Base-by-base conservation (phyloP, 2,329 filamentous ascomycete genomes). In the Ascochyta koolunga region DNA sequence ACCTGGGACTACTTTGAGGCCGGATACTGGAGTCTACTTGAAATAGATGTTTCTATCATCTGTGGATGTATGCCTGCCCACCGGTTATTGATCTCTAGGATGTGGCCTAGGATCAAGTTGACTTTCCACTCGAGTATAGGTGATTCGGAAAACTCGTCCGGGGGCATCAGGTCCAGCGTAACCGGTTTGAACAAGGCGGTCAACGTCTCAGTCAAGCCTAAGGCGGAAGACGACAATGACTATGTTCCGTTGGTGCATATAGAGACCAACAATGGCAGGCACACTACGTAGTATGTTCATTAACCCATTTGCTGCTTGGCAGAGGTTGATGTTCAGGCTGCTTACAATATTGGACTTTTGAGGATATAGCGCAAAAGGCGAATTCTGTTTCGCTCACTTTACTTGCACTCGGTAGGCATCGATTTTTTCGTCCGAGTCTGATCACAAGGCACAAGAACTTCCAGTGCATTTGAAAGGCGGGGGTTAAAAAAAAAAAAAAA, bases 61-160 rank as follows among this genome's bases (percentile, higher is more conserved):
- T 78, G 76, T 54, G 75, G 70, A n/a, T 77, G 76, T 60, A 77
- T 79, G 70, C 75, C 76, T 7, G 67, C 68, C 18, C 53, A 60
- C 13, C 61, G 64, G 1, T 38, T 60, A 13, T 31, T 67, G 9
- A 41, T 69, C 10, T 45, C 46, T 27, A 58, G 51, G 18, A 6
- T 43, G n/a, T 62, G 53, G 53, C 62, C 60, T 0, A 65, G 52
- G 49, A 49, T 65, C 19, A 52, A 43, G 36, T 44, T 46, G 22
- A 63, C 60, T 33, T 29, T 63, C 46, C 22, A 36, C 5, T 51
- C 61, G 5, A 52, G 56, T 31, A 59, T 31, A 22, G 38, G 40
- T n/a, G 36, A 29, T 9, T 52, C 59, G 2, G 24, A 48, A 31
- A 53, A 39, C 21, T 31, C 40, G 18, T 38, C 51, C 1, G 41